Evolutionary conservation across 2,329 filamentous ascomycete genomes (phyloP).

Genomic region (Triangularia verruculosa): DNA sequence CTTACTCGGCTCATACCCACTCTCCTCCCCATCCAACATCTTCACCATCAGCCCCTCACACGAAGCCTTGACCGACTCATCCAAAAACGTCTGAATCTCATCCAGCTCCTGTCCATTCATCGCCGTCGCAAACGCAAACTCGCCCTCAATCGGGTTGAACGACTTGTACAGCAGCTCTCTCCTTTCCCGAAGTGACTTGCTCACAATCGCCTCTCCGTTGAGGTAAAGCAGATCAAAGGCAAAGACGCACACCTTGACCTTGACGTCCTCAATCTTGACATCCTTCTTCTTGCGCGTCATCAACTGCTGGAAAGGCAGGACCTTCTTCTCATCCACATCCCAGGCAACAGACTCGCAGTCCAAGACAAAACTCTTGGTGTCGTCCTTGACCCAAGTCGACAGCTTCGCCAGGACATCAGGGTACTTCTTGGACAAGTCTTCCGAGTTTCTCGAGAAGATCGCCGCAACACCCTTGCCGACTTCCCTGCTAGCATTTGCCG

Average conservation of each 20-base stretch:
- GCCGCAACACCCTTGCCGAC: conserved; percentile 73
- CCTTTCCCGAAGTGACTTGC: conserved; percentile 80
- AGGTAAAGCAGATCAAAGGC: conserved; percentile 93
- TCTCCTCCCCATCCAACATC: conserved; percentile 92
- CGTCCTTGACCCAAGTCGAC: conserved; percentile 81
- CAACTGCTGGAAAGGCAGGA: conserved; percentile 93
- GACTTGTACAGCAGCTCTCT: conserved; percentile 70
- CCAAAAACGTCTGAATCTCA: conserved; percentile 86
- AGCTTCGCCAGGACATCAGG: conserved; percentile 91
- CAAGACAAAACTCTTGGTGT: conserved; percentile 92
- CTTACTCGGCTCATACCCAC: conserved; percentile 93
- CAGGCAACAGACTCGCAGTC: conserved; percentile 98
- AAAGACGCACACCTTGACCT: conserved; percentile 95
- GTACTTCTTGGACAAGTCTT: conserved; percentile 96
- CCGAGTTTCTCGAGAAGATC: conserved; percentile 96
- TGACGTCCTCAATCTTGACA: conserved; percentile 91
- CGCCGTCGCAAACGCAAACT: conserved; percentile 84
- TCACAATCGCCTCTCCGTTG: conserved; percentile 86
- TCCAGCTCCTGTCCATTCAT: conserved; percentile 88
- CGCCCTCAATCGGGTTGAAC: conserved; percentile 77
- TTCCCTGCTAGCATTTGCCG: conserved; percentile 61
- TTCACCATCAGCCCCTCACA: conserved; percentile 99
- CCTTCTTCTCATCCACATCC: conserved; percentile 93
- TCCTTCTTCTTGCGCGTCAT: conserved; percentile 99
- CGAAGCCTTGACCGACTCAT: conserved; percentile 91